Evolutionary conservation across 2,329 filamentous ascomycete species (phyloP).

Genomic region (Diaporthe citri): DNA sequence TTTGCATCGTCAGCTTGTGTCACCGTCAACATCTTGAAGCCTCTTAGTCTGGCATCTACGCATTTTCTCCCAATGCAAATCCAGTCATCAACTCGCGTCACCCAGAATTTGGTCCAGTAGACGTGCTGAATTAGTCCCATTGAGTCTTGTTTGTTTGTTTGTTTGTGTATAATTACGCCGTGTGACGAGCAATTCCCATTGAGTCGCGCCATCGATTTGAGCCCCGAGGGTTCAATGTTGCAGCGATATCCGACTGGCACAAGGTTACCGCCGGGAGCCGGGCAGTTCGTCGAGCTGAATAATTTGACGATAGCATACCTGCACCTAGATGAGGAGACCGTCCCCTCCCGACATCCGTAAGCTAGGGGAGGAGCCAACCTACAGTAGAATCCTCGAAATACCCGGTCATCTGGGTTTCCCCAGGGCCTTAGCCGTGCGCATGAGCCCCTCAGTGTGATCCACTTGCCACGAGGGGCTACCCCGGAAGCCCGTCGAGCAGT

Average conservation of each 20-base stretch:
- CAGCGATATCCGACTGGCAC: neutral
- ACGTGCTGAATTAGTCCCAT: neutral
- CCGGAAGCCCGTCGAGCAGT: neutral
- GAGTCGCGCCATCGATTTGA: neutral
- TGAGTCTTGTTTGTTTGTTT: too few relatives aligned
- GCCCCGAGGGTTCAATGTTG: neutral
- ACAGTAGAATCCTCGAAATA: neutral
- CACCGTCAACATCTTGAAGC: neutral
- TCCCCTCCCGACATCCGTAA: neutral
- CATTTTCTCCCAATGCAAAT: too few relatives aligned
- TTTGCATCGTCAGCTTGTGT: neutral
- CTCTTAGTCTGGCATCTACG: neutral
- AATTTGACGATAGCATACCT: neutral
- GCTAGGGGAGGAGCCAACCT: neutral
- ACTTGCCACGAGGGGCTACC: conserved; percentile 39
- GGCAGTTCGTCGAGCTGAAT: neutral
- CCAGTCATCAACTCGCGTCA: neutral
- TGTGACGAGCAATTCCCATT: too few relatives aligned
- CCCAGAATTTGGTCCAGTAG: neutral
- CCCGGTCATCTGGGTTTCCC: neutral
- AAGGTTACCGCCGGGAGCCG: neutral
- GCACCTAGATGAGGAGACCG: neutral
- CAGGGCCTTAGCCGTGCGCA: neutral
- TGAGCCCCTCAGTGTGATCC: conserved; percentile 29
- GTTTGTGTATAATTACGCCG: too few relatives aligned